Evolutionary conservation across 352 stramenopile genomes (phyloP), one percentile per base, ranked within the genome.

Genomic region (Globisporangium emineosum): DNA sequence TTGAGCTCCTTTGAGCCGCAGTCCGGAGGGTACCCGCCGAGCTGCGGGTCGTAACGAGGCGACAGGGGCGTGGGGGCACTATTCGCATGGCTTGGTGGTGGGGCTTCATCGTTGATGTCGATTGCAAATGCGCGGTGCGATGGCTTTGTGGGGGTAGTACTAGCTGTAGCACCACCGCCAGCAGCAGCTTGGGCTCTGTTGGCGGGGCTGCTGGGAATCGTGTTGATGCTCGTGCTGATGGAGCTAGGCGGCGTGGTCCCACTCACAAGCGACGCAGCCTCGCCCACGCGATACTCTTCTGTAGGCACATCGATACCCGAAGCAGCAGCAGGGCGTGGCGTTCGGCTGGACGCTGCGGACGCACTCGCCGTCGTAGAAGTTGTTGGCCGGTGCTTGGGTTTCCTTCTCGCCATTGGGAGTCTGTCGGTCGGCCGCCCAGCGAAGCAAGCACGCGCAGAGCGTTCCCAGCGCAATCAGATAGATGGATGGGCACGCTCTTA

Each of bases 1-100:
- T 94, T 94, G 42, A 89, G 64, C 29, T 85, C 68, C 23, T 76
- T 71, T 1, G 86, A 88, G 61, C 84, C 83, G 68, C 86, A 94
- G 73, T 94, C 84, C 0, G 86, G 78, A 13, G 79, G 80, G 60
- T 92, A 94, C 0, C 78, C 82, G 3, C 79, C 83, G 0, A 94
- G 72, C 27, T 92, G 82, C 4, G 70, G 75, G 65, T 93, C 83
- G 42, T 79, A 56, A 17, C 79, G 71, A 8, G 80, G 78, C 3
- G 73, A 86, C 58, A 72, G 52, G 12, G 63, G 62, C 27, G 60
- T 45, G 27, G 40, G 27, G n/a, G n/a, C n/a, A n/a, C n/a, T n/a
- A n/a, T n/a, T n/a, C n/a, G n/a, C 2, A 23, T 27, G 43, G 19
- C n/a, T 2, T 9, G 25, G 12, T 5, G 56, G 10, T 63, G 5